These are phyloP conservation scores for Discostella stelligeroides DNA, from an alignment of 108 stramenopile genomes.

Conservation along the genomic window DNA sequence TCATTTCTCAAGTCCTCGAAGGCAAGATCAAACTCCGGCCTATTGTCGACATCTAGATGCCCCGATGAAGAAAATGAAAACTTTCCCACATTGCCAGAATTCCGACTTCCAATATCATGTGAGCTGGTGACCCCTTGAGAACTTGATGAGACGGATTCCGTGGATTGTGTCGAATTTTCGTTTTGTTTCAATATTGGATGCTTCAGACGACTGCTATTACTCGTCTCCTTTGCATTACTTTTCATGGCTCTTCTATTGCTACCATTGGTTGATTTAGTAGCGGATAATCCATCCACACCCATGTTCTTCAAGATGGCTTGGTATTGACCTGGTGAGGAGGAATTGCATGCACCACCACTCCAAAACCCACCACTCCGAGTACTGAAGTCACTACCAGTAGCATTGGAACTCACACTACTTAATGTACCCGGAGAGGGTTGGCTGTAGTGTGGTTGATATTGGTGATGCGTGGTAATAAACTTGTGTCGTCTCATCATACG, in stretches of 20 bases:
- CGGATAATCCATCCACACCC: neutral
- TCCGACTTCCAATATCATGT: neutral
- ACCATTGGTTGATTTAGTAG: neutral
- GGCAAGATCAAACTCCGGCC: neutral
- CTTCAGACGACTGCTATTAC: neutral
- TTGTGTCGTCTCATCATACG: neutral
- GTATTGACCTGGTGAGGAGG: neutral
- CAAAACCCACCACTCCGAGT: neutral
- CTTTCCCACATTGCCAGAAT: neutral
- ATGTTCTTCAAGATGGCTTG: neutral
- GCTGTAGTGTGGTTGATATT: too few species aligned
- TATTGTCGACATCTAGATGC: neutral
- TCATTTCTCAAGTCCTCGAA: neutral
- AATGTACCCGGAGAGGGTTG: constrained; percentile 3
- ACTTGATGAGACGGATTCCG: neutral
- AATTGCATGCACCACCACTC: too few species aligned
- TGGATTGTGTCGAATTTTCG: neutral
- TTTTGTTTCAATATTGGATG: constrained; percentile 1
- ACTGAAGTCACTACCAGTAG: neutral
- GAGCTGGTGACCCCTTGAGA: neutral
- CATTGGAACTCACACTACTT: neutral
- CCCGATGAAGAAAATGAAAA: neutral
- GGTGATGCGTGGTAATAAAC: neutral
- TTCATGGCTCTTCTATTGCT: too few species aligned
- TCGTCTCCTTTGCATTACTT: neutral